Evolutionary conservation across 164 flowering plant genomes (phyloP).

Genomic region (Cinnamomum chago): DNA sequence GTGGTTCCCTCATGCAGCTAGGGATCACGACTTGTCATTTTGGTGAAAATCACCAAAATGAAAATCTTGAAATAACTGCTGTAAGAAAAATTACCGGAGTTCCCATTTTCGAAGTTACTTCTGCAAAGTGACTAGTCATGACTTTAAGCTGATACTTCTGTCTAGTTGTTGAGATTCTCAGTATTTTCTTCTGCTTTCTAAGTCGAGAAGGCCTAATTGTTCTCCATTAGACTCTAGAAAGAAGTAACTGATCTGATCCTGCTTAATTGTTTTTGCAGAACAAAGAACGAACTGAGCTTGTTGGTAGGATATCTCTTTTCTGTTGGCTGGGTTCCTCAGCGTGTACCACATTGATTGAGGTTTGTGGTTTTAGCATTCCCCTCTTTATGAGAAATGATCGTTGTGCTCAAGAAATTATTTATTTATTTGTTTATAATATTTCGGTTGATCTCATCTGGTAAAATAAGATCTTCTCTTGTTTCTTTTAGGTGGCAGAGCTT

Average conservation of each 20-base stretch:
- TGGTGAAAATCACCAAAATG: not conserved
- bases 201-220: not conserved
- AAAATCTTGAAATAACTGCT: not conserved
- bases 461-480: not conserved
- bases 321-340: constrained; percentile 94
- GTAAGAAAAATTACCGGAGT: not conserved
- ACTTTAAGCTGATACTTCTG: not conserved
- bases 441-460: not conserved
- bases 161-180: not conserved
- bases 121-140: not conserved
- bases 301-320: constrained; percentile 87
- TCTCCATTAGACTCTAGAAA: constrained; percentile 1
- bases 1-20: not conserved
- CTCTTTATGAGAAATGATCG: not conserved
- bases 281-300: constrained; percentile 77
- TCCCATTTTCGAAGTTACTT: not conserved
- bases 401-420: not conserved
- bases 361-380: constrained; percentile 19
- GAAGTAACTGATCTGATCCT: not conserved
- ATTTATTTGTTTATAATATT: too few relatives aligned
- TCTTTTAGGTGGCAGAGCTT: constrained; percentile 72
- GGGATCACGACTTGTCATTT: not conserved
- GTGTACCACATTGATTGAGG: constrained; percentile 82
- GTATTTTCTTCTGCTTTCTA: not conserved
- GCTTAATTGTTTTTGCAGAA: constrained; percentile 35